These are phyloP conservation scores for Trichoderma orchidacearum DNA, from an alignment of 495 filamentous ascomycete genomes.

Conservation along the genomic window DNA sequence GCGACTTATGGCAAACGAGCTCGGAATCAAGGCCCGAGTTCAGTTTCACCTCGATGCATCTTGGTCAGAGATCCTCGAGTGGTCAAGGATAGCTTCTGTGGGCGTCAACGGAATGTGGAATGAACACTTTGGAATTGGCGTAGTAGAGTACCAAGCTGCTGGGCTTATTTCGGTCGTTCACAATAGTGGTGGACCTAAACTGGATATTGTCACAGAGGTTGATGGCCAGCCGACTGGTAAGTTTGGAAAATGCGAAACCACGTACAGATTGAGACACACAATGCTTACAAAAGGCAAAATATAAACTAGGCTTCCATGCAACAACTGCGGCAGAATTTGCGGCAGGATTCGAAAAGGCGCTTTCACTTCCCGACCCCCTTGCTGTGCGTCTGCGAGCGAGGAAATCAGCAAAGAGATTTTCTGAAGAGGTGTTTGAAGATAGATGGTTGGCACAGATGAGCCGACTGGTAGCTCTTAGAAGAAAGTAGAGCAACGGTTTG, in stretches of 20 bases:
- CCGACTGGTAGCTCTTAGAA: slow-evolving; percentile 40
- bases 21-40: slow-evolving; percentile 67
- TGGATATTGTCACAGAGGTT: slow-evolving; percentile 77
- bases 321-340: slow-evolving; percentile 66
- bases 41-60: slow-evolving; percentile 79
- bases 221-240: slow-evolving; percentile 62
- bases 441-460: slow-evolving; percentile 63
- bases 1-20: slow-evolving; percentile 74
- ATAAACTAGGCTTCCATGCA: slow-evolving; percentile 76
- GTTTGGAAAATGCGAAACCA: background rate
- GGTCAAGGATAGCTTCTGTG: slow-evolving; percentile 58
- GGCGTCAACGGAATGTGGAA: slow-evolving; percentile 99
- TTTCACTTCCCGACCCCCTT: slow-evolving; percentile 52
- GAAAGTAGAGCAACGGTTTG: background rate
- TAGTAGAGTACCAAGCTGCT: slow-evolving; percentile 95
- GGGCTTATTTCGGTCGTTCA: slow-evolving; percentile 87
- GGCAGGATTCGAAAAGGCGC: slow-evolving; percentile 57
- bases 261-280: background rate
- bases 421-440: slow-evolving; percentile 68
- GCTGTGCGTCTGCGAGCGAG: slow-evolving; percentile 59
- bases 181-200: slow-evolving; percentile 77
- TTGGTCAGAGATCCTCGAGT: slow-evolving; percentile 72
- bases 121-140: slow-evolving; percentile 96
- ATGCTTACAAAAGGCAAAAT: background rate
- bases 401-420: slow-evolving; percentile 65